A percentile compares a stretch with the other conserved stretches of the same genome.
These are phyloP conservation scores for Teratosphaeria gauchensis DNA, from an alignment of 2,329 filamentous ascomycete species.

Conservation along the genomic window DNA sequence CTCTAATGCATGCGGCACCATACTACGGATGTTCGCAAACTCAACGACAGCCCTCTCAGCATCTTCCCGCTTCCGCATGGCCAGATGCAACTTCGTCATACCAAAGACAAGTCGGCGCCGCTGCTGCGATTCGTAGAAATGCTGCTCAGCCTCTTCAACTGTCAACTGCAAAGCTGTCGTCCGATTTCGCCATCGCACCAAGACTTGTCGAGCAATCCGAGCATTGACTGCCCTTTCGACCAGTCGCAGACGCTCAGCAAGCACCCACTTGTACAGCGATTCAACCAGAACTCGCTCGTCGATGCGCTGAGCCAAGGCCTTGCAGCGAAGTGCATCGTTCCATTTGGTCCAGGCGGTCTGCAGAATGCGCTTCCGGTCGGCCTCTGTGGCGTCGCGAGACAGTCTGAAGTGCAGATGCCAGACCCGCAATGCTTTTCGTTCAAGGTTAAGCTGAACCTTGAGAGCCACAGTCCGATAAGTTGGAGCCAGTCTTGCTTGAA, in stretches of 20 bases:
- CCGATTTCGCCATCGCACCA: slow-evolving; percentile 10
- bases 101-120: slow-evolving; percentile 17
- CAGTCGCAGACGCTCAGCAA: slow-evolving; percentile 37
- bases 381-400: slow-evolving; percentile 34
- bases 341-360: slow-evolving; percentile 51
- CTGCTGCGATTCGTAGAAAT: slow-evolving; percentile 18
- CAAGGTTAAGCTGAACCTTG: slow-evolving; percentile 36
- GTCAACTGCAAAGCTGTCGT: slow-evolving; percentile 6
- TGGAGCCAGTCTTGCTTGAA: slow-evolving; percentile 5
- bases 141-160: slow-evolving; percentile 10
- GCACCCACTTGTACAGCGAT: slow-evolving; percentile 51
- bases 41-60: slow-evolving; percentile 30
- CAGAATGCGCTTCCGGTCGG: slow-evolving; percentile 44
- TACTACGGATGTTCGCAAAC: slow-evolving; percentile 30
- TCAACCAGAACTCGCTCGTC: slow-evolving; percentile 48
- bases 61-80: slow-evolving; percentile 23
- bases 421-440: slow-evolving; percentile 36
- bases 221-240: slow-evolving; percentile 28
- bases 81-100: slow-evolving; percentile 21
- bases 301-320: slow-evolving; percentile 43
- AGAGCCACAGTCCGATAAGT: slow-evolving; percentile 24
- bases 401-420: slow-evolving; percentile 38
- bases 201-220: slow-evolving; percentile 12
- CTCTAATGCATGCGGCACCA: slow-evolving; percentile 29
- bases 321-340: slow-evolving; percentile 51